phyloP scores from a whole-genome alignment of 805 yeast species.

The Ogataea zsoltii region DNA sequence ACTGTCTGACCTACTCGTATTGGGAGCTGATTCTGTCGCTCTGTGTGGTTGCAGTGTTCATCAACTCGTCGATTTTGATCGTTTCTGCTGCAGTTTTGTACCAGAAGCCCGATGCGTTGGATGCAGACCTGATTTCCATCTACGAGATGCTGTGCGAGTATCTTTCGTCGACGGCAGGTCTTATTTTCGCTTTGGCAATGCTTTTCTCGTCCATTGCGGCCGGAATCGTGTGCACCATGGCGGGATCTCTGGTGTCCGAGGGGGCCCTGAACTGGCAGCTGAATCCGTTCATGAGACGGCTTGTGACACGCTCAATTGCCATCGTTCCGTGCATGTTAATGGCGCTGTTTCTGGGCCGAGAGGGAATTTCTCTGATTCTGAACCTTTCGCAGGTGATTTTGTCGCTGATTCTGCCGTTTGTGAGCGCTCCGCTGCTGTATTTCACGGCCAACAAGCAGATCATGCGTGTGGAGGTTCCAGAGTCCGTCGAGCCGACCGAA shows the following conservation, averaged over 20 bases:
- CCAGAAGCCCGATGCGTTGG: constrained; percentile 66
- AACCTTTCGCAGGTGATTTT: constrained; percentile 86
- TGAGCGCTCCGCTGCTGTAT: constrained; percentile 81
- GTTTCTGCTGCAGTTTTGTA: constrained; percentile 80
- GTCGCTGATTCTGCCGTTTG: constrained; percentile 78
- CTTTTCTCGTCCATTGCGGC: constrained; percentile 87
- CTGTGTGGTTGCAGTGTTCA: constrained; percentile 80
- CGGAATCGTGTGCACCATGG: constrained; percentile 89
- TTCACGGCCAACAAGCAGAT: constrained; percentile 70
- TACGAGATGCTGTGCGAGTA: constrained; percentile 59
- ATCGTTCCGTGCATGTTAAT: constrained; percentile 79
- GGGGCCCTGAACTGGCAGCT: constrained; percentile 85
- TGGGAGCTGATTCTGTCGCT: constrained; percentile 70
- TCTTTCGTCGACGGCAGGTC: constrained; percentile 77
- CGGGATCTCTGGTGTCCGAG: constrained; percentile 90
- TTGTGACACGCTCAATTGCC: constrained; percentile 75
- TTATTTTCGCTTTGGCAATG: constrained; percentile 80
- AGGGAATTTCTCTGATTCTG: constrained; percentile 69
- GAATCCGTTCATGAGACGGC: constrained; percentile 77
- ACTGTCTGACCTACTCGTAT: constrained; percentile 71
- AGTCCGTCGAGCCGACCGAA: background rate
- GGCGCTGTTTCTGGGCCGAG: constrained; percentile 68
- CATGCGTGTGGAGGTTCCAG: constrained; percentile 56
- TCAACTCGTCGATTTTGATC: constrained; percentile 79
- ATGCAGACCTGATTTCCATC: constrained; percentile 81